Percentiles rank a stretch among this genome's conserved stretches.
These are phyloP conservation scores for Populus hybrid DNA, from an alignment of 441 rosid species.

Conservation along the genomic window DNA sequence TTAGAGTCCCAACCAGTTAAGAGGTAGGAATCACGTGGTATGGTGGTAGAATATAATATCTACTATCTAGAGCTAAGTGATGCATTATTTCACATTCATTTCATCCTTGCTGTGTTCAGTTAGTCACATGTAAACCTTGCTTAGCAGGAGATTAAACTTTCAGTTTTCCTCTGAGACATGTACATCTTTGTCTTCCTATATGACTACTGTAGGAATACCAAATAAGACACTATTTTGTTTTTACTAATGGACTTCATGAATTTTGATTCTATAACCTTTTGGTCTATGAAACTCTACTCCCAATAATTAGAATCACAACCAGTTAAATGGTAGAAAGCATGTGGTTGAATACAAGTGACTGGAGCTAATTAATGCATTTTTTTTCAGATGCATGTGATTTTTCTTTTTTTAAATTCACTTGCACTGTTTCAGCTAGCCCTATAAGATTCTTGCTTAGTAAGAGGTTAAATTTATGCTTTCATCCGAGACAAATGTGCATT, in stretches of 20 bases:
- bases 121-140: background rate
- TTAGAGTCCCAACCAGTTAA: background rate
- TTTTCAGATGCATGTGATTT: background rate
- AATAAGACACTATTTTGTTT: background rate
- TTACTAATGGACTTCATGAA: background rate
- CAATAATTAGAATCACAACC: background rate
- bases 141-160: background rate
- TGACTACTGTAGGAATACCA: background rate
- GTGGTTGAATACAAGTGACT: background rate
- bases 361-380: background rate
- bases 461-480: background rate
- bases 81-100: background rate
- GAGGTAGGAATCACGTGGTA: background rate
- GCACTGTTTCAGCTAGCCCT: background rate
- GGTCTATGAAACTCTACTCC: background rate
- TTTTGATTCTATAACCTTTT: background rate
- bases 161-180: background rate
- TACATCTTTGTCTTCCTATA: background rate
- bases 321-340: too few species aligned
- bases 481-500: background rate
- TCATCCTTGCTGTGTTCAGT: background rate
- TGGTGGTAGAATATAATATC: background rate
- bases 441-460: background rate
- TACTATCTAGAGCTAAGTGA: background rate
- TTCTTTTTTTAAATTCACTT: too few species aligned